These are phyloP conservation scores for Acidiella bohemica DNA, from an alignment of 495 filamentous ascomycete species.

Conservation along the genomic window DNA sequence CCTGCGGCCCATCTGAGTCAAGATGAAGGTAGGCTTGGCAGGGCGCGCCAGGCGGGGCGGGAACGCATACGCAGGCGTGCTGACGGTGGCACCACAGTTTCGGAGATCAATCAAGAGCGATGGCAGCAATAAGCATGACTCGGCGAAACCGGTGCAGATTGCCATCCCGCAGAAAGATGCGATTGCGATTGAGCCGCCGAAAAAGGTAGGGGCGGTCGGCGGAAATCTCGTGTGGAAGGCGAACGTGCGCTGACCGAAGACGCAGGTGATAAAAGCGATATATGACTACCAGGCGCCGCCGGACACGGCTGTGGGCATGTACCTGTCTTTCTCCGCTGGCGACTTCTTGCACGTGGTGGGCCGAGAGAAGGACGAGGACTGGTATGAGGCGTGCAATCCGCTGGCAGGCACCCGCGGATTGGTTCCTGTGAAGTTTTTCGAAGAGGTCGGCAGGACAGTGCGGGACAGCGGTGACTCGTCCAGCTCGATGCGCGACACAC, in stretches of 20 bases:
- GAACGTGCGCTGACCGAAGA: too few relatives aligned
- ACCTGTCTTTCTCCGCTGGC: conserved; percentile 81
- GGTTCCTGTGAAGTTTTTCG: conserved; percentile 87
- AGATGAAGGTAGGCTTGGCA: conserved; percentile 3
- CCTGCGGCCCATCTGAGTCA: background rate
- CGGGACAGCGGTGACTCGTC: conserved; percentile 74
- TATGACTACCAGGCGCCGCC: conserved; percentile 65
- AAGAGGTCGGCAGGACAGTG: conserved; percentile 78
- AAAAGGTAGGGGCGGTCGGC: too few relatives aligned
- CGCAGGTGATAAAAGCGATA: conserved; percentile 93
- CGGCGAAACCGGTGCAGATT: conserved; percentile 56
- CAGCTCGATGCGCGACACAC: conserved; percentile 44
- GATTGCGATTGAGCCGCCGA: conserved; percentile 89
- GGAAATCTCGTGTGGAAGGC: too few relatives aligned
- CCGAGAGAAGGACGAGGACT: conserved; percentile 83
- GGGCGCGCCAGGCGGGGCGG: background rate
- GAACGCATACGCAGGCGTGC: background rate
- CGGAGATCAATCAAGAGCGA: conserved; percentile 31
- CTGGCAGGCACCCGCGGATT: conserved; percentile 78
- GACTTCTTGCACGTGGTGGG: conserved; percentile 99
- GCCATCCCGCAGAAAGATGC: conserved; percentile 86
- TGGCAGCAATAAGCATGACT: conserved; percentile 22
- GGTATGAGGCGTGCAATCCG: conserved; percentile 99
- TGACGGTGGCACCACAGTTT: conserved; percentile 24
- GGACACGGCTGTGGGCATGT: conserved; percentile 44